Evolutionary conservation across 352 stramenopile species (phyloP), one percentile per base, ranked within the genome.

Genomic region (Pythium phragmiticola): DNA sequence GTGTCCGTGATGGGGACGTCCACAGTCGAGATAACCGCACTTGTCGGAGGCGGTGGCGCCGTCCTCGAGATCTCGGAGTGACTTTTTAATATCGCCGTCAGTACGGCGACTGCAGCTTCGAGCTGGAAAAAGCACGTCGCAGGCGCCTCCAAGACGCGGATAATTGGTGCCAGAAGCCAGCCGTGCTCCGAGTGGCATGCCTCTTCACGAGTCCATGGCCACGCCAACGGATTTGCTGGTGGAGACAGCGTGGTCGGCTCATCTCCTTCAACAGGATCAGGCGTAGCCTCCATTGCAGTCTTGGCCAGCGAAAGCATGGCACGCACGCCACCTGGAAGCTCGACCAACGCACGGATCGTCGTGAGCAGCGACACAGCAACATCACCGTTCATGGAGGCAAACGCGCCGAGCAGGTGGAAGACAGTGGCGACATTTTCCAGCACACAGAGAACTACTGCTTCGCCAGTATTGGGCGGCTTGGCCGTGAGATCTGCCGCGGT

Each of bases 121-220:
- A 87, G 69, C 58, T 87, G 70, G 9, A 56, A 69, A 45, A 87
- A 84, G 4, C 68, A 78, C 7, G 77, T 81, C 13, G 61, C 28
- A 0, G 63, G 56, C 11, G 67, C 69, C 51, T 78, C 66, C 11
- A 87, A 72, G 0, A 87, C 73, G 0, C 57, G 64, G 17, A 84
- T 39, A 19, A 87, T 50, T 0, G 77, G 77, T 3, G 63, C n/a
- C 0, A 87, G 52, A 2, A 87, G 50, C 4, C 49, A 19, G 0
- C 63, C 48, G 39, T 81, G 65, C 42, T 78, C 73, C 41, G 57
- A 74, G 54, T 30, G 53, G 45, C 36, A 16, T 2, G 50, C 68
- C 28, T 64, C 23, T n/a, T 79, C 65, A 11, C 62, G 54, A 19
- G 63, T 71, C 46, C 75, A 58, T 12, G 77, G 65, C 37, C 43